Percentiles rank a stretch among this genome's conserved stretches.
Evolutionary conservation across 257 asterid genomes (phyloP).

Genomic region (Ehretia macrophylla): DNA sequence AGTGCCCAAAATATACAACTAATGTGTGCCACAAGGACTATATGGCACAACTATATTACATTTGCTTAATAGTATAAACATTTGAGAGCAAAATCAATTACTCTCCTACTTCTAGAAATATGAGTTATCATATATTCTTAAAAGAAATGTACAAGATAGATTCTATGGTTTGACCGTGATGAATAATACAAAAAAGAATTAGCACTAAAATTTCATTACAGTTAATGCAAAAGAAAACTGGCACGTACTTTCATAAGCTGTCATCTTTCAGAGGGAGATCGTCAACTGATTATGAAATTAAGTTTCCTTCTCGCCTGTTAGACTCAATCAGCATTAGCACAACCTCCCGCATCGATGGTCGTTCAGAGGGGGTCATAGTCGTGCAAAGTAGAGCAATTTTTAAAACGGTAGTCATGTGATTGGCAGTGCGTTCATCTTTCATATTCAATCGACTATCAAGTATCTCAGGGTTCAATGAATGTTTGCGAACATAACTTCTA

Average conservation of each 20-base stretch:
- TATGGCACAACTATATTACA: not conserved
- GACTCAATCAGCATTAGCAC: conserved; percentile 83
- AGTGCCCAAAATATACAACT: not conserved
- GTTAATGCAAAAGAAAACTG: conserved; percentile 15
- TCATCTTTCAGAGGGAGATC: conserved; percentile 40
- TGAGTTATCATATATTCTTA: conserved; percentile 12
- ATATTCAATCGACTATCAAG: conserved; percentile 58
- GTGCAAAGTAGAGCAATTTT: conserved; percentile 84
- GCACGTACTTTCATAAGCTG: conserved; percentile 34
- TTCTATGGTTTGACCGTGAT: conserved; percentile 21
- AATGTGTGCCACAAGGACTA: not conserved
- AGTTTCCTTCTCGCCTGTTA: conserved; percentile 48
- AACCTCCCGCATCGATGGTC: conserved; percentile 88
- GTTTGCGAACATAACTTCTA: conserved; percentile 46
- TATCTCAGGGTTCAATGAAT: conserved; percentile 57
- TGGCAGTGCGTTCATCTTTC: conserved; percentile 40
- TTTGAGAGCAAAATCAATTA: not conserved
- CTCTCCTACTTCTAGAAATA: not conserved
- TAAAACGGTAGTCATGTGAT: conserved; percentile 70
- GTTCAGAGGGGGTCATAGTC: conserved; percentile 59
- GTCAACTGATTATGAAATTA: conserved; percentile 43
- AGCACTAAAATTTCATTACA: conserved; percentile 21
- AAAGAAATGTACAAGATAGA: conserved; percentile 38
- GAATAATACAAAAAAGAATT: conserved; percentile 26
- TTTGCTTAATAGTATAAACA: not conserved